Conservation (phyloP, 2,329 filamentous ascomycete species). For the Trichoderma hamatum region DNA sequence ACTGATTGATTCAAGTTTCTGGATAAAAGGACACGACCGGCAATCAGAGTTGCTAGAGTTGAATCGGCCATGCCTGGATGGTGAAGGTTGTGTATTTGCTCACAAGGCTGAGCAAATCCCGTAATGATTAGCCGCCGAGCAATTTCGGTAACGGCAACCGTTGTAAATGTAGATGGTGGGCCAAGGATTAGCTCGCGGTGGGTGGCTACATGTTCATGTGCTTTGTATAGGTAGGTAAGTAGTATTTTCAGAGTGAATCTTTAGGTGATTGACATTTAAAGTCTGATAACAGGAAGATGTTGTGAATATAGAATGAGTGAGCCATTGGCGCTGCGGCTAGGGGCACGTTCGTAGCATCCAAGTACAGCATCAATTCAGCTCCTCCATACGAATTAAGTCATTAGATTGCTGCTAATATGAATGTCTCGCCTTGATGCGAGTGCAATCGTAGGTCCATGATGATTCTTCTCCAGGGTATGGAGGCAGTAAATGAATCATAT, state of each 20-base stretch:
- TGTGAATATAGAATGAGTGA: no score
- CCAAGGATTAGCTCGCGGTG: not conserved
- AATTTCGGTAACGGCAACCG: not conserved
- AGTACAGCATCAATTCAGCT: no score
- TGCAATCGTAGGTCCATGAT: no score
- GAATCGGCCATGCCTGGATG: not conserved
- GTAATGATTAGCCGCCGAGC: not conserved
- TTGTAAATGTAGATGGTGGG: not conserved
- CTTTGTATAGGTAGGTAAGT: no score
- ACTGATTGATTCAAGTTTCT: no score
- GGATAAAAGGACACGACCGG: not conserved
- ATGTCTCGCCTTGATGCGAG: no score
- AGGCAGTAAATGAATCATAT: no score
- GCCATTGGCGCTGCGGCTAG: not conserved
- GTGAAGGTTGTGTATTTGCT: not conserved
- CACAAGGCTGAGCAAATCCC: not conserved
- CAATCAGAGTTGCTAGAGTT: not conserved
- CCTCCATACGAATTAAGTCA: no score
- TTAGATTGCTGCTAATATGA: no score
- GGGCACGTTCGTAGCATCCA: not conserved
- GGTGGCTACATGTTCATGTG: not conserved
- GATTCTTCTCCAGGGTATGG: no score
- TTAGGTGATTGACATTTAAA: not conserved
- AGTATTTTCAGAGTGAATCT: not conserved
- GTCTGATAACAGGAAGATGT: not conserved